Evolutionary conservation across 371 early-diverging fungal species (phyloP), one percentile per base, ranked within the genome.

Genomic region (Mortierella sp.): DNA sequence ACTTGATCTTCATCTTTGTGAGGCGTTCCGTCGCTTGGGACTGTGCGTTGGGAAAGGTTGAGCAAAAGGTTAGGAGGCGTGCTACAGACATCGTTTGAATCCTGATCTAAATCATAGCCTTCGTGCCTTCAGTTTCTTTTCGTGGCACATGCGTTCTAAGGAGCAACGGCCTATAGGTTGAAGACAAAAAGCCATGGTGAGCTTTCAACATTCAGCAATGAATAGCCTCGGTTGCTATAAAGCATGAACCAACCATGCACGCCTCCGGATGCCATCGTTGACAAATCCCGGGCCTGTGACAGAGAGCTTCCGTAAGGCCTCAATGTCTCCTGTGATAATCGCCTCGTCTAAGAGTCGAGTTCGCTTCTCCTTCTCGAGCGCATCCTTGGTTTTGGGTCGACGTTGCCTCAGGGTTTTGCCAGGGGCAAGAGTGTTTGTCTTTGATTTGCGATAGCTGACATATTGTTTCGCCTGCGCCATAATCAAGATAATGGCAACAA

Each of bases 1-100:
- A 87, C 83, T 67, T 87, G 87, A 1, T 52, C 60, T 57, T 85
- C 87, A 54, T 87, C 85, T 40, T 80, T 82, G 58, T 85, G 85
- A 1, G 46, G 46, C 16, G 31, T 49, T 7, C 24, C 46, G 25
- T 45, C 37, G 27, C 51, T 53, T 50, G 41, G 19, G 27, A 31
- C 17, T 17, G 13, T 28, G 22, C 28, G 31, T 12, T 47, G n/a
- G 4, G 27, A 46, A 46, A 24, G 19, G 9, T 34, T 10, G 4
- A 34, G 34, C 34, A 7, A 4, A 4, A 34, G 34, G 34, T 34
- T 34, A 34, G 34, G 7, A 34, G 10, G 34, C 34, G 7, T 34
- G 34, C n/a, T n/a, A n/a, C n/a, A n/a, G n/a, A n/a, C 34, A 34
- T 34, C 34, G 7, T 7, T 34, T 10, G 10, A 34, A 34, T 10